Percentiles rank a stretch among this genome's conserved stretches.
Evolutionary conservation across 768 basidiomycete species (phyloP).

Genomic region (Russula olivacea): DNA sequence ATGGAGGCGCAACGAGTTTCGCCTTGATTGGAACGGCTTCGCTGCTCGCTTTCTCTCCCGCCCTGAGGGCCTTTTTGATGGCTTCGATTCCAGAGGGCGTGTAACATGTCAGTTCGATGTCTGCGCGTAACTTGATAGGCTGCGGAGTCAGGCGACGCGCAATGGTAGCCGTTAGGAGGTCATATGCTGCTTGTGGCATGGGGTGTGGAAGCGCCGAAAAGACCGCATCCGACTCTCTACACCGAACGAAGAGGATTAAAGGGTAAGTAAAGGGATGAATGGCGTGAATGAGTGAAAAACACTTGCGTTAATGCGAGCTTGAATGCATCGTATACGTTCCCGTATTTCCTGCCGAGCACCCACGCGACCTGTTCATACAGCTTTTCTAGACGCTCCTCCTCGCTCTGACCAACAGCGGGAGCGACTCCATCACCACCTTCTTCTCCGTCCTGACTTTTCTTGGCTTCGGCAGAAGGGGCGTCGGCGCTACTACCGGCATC

Average conservation of each 20-base stretch:
- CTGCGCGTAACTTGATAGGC: constrained; percentile 96
- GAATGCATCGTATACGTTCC: constrained; percentile 96
- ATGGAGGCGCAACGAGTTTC: constrained; percentile 90
- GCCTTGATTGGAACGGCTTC: constrained; percentile 95
- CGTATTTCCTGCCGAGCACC: constrained; percentile 89
- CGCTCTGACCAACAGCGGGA: constrained; percentile 42
- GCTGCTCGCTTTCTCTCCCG: constrained; percentile 82
- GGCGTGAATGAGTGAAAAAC: not conserved
- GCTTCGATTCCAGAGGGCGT: constrained; percentile 94
- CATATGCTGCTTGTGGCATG: constrained; percentile 49
- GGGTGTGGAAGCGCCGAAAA: constrained; percentile 62
- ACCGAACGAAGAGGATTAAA: constrained; percentile 6
- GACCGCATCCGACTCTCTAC: constrained; percentile 72
- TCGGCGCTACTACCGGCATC: constrained; percentile 24
- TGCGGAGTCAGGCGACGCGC: constrained; percentile 95
- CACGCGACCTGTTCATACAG: constrained; percentile 90
- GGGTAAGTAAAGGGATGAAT: not conserved
- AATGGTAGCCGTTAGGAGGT: constrained; percentile 73
- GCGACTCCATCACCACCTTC: constrained; percentile 39
- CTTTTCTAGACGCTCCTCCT: constrained; percentile 75
- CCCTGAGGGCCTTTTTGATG: constrained; percentile 85
- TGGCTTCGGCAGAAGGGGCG: constrained; percentile 29
- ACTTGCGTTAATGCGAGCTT: constrained; percentile 90
- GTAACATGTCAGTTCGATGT: constrained; percentile 96
- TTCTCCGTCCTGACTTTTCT: constrained; percentile 44